A percentile compares a stretch with the other conserved stretches of the same genome.
phyloP scores from a whole-genome alignment of 108 stramenopile genomes.

The Stephanodiscus minutulus region DNA sequence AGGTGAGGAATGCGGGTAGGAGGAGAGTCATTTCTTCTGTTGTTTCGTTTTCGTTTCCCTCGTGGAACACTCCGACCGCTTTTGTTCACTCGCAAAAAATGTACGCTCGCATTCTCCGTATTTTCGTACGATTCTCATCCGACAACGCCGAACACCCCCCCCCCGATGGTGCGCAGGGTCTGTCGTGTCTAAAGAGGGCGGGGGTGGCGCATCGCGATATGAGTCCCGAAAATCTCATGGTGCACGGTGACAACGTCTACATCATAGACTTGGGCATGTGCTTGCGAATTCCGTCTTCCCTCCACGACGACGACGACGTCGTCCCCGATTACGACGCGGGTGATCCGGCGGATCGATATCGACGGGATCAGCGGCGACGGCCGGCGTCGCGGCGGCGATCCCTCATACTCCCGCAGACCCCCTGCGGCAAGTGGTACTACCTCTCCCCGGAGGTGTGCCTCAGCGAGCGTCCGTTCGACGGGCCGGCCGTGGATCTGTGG shows the following conservation, averaged over 20 bases:
- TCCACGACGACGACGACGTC: neutral
- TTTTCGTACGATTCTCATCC: too few species aligned
- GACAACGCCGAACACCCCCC: too few species aligned
- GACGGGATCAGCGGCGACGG: neutral
- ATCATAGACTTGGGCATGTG: conserved; percentile 97
- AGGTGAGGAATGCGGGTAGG: conserved; percentile 22
- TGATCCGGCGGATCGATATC: neutral
- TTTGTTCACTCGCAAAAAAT: too few species aligned
- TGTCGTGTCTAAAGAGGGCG: conserved; percentile 77
- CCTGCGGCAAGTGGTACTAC: conserved; percentile 93
- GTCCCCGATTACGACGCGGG: neutral
- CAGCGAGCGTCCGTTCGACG: conserved; percentile 81
- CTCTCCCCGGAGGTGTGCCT: conserved; percentile 90
- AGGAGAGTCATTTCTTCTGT: neutral
- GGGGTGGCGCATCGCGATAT: conserved; percentile 92
- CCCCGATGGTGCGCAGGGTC: conserved; percentile 36
- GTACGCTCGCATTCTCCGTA: too few species aligned
- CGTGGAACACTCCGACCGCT: too few species aligned
- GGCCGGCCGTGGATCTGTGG: conserved; percentile 93
- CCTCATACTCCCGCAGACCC: conserved; percentile 75
- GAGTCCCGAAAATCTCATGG: conserved; percentile 88
- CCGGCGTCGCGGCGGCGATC: conserved; percentile 33
- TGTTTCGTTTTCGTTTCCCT: neutral
- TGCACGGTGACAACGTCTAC: conserved; percentile 63
- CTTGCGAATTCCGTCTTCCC: conserved; percentile 66